Conservation (phyloP, 2,329 filamentous ascomycete species). For the Colletotrichum musicola region DNA sequence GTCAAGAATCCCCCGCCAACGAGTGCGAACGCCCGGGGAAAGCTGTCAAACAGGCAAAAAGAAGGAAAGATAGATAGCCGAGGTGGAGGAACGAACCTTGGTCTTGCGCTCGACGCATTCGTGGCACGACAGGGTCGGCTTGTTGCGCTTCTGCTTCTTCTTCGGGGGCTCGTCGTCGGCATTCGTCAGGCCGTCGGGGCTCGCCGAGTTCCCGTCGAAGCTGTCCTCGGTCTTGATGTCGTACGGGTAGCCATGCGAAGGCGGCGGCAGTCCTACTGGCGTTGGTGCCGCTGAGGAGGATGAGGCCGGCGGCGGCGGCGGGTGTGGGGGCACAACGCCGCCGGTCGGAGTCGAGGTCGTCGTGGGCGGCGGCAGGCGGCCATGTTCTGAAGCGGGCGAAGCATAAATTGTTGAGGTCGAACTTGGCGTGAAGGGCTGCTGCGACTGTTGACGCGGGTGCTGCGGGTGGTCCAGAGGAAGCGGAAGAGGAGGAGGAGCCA, state of each 20-base stretch:
- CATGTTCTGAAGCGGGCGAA: constrained; percentile 31
- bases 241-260: constrained; percentile 12
- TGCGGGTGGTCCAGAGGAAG: background rate
- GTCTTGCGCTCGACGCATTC: constrained; percentile 88
- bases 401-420: constrained; percentile 32
- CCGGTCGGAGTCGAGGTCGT: background rate
- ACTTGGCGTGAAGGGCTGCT: constrained; percentile 20
- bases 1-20: background rate
- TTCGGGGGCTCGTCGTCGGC: constrained; percentile 54
- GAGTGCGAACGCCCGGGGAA: background rate
- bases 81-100: constrained; percentile 66
- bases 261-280: background rate
- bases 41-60: background rate
- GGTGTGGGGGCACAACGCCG: background rate
- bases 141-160: constrained; percentile 88
- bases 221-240: constrained; percentile 31
- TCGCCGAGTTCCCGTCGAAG: constrained; percentile 23
- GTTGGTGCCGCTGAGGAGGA: background rate
- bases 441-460: constrained; percentile 1
- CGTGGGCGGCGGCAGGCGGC: constrained; percentile 9
- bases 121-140: constrained; percentile 82
- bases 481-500: constrained; percentile 9
- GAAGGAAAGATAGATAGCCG: constrained; percentile 28
- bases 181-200: constrained; percentile 17
- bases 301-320: background rate